phyloP scores from a whole-genome alignment of 1,284 basidiomycete genomes.

The Pyrrhoderma noxium region DNA sequence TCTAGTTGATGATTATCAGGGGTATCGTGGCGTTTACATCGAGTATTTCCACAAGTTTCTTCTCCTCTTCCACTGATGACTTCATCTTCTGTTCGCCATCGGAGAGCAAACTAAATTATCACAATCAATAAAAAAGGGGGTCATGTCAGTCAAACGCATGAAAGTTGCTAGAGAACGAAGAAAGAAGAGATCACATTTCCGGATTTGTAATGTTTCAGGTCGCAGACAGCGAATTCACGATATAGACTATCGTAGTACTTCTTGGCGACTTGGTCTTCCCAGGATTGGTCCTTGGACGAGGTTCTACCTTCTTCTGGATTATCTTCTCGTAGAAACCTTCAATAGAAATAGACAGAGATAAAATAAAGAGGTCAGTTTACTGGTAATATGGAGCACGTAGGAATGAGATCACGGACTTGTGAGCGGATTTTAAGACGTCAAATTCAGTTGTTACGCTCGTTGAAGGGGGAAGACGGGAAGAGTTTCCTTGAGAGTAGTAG shows the following conservation, averaged over 20 bases:
- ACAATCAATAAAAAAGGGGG: not conserved
- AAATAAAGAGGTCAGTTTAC: not conserved
- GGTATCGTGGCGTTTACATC: constrained; percentile 62
- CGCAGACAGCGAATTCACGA: constrained; percentile 86
- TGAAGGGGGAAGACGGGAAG: constrained; percentile 1
- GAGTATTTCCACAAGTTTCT: constrained; percentile 79
- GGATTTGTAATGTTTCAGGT: constrained; percentile 90
- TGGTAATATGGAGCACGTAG: constrained; percentile 2
- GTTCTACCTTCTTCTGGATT: constrained; percentile 24
- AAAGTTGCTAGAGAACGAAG: not conserved
- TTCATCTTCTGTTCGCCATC: constrained; percentile 88
- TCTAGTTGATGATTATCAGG: too few relatives aligned
- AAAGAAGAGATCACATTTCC: constrained; percentile 54
- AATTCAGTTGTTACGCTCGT: constrained; percentile 39
- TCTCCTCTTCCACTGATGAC: constrained; percentile 81
- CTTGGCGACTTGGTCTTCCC: constrained; percentile 76
- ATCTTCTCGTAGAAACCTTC: constrained; percentile 76
- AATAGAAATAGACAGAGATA: not conserved
- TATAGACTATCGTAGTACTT: constrained; percentile 86
- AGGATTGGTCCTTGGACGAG: constrained; percentile 34
- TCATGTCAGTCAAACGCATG: not conserved
- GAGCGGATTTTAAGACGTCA: constrained; percentile 56
- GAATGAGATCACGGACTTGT: constrained; percentile 37
- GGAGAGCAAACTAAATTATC: constrained; percentile 62
- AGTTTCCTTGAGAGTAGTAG: constrained; percentile 3